Percentiles rank a stretch among this genome's conserved stretches.
Conservation (phyloP, 2,329 filamentous ascomycete genomes). For the Trichothecium roseum region DNA sequence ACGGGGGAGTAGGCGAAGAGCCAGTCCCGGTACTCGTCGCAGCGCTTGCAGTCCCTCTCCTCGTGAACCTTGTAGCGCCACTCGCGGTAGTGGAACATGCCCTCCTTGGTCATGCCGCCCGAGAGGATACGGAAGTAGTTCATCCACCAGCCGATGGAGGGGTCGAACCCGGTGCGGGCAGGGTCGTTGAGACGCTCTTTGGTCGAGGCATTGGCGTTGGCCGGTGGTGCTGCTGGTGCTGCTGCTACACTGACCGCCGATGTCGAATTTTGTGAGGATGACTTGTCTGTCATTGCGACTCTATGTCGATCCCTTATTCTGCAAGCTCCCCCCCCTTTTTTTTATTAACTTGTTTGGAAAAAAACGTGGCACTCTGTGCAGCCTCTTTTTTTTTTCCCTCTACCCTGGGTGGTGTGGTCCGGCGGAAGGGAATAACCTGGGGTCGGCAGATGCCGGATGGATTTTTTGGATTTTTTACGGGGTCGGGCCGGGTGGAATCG, state of each 20-base stretch:
- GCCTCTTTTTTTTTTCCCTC: too few relatives aligned
- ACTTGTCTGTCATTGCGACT: not conserved
- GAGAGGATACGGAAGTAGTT: conserved; percentile 80
- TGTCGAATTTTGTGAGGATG: not conserved
- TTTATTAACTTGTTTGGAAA: too few relatives aligned
- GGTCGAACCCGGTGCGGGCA: conserved; percentile 52
- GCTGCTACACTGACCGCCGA: not conserved
- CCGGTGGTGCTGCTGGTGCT: conserved; percentile 1
- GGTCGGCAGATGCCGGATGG: too few relatives aligned
- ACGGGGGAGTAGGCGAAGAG: conserved; percentile 76
- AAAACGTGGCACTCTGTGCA: too few relatives aligned
- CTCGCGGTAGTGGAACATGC: conserved; percentile 66
- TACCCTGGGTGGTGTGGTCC: too few relatives aligned
- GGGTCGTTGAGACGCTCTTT: conserved; percentile 46
- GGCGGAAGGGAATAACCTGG: too few relatives aligned
- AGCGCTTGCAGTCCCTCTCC: conserved; percentile 66
- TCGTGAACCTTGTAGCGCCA: conserved; percentile 68
- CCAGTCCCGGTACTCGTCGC: conserved; percentile 75
- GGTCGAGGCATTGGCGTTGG: conserved; percentile 2
- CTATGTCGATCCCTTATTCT: not conserved
- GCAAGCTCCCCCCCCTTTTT: not conserved
- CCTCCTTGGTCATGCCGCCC: conserved; percentile 58
- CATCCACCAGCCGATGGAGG: conserved; percentile 55
- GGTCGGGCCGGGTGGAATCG: too few relatives aligned
- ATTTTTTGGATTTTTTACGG: too few relatives aligned